These are phyloP conservation scores for Trichoderma parareesei DNA, from an alignment of 495 filamentous ascomycete genomes.

Conservation along the genomic window DNA sequence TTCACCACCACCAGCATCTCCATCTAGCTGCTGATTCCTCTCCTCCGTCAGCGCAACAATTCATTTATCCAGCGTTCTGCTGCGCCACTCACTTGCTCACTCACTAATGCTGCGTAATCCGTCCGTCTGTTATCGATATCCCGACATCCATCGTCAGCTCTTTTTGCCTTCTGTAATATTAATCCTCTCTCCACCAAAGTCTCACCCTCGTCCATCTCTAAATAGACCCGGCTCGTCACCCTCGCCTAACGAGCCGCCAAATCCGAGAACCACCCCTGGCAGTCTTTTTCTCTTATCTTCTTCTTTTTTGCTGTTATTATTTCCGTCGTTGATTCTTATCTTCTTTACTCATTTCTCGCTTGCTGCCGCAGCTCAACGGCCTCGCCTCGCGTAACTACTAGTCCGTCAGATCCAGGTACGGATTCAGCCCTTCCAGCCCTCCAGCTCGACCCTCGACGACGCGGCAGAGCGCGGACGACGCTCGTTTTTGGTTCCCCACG, in stretches of 20 bases:
- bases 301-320: neutral
- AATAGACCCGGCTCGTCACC: slow-evolving; percentile 4
- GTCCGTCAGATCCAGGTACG: neutral
- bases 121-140: neutral
- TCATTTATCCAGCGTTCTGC: neutral
- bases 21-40: neutral
- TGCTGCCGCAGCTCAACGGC: neutral
- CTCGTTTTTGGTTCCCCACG: neutral
- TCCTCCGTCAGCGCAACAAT: neutral
- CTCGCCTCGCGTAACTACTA: neutral
- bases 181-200: neutral
- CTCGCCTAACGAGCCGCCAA: slow-evolving; percentile 7
- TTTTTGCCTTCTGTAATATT: neutral
- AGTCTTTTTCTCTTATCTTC: neutral
- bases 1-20: neutral
- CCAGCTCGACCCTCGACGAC: neutral
- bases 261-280: neutral
- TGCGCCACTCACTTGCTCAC: neutral
- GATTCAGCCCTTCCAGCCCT: neutral
- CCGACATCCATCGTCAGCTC: too few relatives aligned
- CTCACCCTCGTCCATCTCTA: slow-evolving; percentile 9
- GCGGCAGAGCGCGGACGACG: neutral
- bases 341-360: neutral
- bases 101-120: neutral
- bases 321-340: neutral